A percentile compares a stretch with the other conserved stretches of the same genome.
Evolutionary conservation across 345 rosid genomes (phyloP).

Genomic region (thale cress (Arabidopsis thaliana)): TAIR10.1 NC_003070.9:18614501-18615000

Average conservation of each 20-base stretch:
- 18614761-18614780: slow-evolving; percentile 96
- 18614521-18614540: slow-evolving; percentile 73
- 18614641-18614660: background rate
- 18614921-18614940: background rate
- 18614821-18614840: slow-evolving; percentile 97
- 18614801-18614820: slow-evolving; percentile 98
- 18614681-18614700: slow-evolving; percentile 19
- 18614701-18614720: slow-evolving; percentile 68
- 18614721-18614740: slow-evolving; percentile 97
- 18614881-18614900: slow-evolving; percentile 32
- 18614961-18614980: background rate
- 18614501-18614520: slow-evolving; percentile 77
- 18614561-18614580: slow-evolving; percentile 92
- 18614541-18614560: slow-evolving; percentile 82
- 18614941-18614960: slow-evolving; percentile 8
- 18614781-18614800: slow-evolving; percentile 99
- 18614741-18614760: slow-evolving; percentile 94
- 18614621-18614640: slow-evolving; percentile 37
- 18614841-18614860: slow-evolving; percentile 92
- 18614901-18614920: slow-evolving; percentile 17
- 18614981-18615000: slow-evolving; percentile 87
- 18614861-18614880: slow-evolving; percentile 97
- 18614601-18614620: slow-evolving; percentile 98
- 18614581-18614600: slow-evolving; percentile 98
- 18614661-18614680: background rate